Conservation (phyloP, 2,329 filamentous ascomycete species). For the Rhinocladiella similis region DNA sequence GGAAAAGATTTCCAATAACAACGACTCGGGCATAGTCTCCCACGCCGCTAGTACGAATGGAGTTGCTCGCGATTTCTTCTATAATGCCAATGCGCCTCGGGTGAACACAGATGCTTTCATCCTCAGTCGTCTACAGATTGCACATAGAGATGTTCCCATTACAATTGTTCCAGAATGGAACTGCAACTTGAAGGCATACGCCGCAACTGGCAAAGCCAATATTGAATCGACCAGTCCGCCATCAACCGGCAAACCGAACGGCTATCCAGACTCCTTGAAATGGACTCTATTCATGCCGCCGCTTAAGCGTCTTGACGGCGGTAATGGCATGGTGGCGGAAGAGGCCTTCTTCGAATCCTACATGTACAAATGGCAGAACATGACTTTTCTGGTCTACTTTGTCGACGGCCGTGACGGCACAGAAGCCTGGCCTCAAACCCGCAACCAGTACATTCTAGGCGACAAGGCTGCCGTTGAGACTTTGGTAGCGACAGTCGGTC, state of each 20-base stretch:
- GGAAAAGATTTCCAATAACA: background rate
- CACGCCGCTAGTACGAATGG: background rate
- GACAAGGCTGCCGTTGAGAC: conserved; percentile 16
- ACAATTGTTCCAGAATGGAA: conserved; percentile 38
- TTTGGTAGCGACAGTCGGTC: conserved; percentile 19
- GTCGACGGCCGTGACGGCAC: conserved; percentile 27
- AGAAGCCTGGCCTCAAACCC: conserved; percentile 5
- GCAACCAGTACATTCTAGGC: conserved; percentile 30
- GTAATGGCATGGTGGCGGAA: conserved; percentile 18
- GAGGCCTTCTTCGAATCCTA: conserved; percentile 25
- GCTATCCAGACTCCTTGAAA: conserved; percentile 19
- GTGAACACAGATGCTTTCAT: conserved; percentile 27
- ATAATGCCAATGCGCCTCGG: conserved; percentile 20
- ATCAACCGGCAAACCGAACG: background rate
- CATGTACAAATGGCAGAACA: conserved; percentile 21
- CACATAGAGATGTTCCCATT: conserved; percentile 22
- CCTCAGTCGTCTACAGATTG: conserved; percentile 17
- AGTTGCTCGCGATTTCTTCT: conserved; percentile 20
- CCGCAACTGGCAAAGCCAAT: conserved; percentile 41
- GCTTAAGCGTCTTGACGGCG: conserved; percentile 23
- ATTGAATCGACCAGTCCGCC: conserved; percentile 4
- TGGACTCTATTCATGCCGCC: conserved; percentile 26
- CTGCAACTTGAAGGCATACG: conserved; percentile 42
- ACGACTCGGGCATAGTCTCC: background rate
- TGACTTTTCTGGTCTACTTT: conserved; percentile 28